Conservation (phyloP, 2,329 filamentous ascomycete species). For the Microcyclospora tardicrescens region DNA sequence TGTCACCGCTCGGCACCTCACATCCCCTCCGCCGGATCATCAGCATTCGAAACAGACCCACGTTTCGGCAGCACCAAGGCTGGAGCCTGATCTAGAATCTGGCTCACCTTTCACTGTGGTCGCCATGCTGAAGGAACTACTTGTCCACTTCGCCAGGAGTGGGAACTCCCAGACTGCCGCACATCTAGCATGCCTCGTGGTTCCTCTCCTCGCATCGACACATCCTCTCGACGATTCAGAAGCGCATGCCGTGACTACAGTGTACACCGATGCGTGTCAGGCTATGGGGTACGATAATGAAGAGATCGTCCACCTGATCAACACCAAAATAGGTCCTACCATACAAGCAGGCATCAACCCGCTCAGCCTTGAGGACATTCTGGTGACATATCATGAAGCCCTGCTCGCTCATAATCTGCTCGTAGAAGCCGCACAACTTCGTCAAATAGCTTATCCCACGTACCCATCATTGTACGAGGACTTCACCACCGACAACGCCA, state of each 20-base stretch:
- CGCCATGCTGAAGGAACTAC: constrained; percentile 29
- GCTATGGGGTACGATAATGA: constrained; percentile 25
- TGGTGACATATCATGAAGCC: constrained; percentile 45
- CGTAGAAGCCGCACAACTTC: constrained; percentile 43
- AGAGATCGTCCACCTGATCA: constrained; percentile 29
- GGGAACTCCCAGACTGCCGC: constrained; percentile 36
- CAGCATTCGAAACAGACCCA: too few relatives aligned
- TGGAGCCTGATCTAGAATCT: constrained; percentile 13
- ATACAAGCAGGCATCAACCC: constrained; percentile 34
- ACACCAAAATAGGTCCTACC: constrained; percentile 27
- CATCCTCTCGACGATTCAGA: constrained; percentile 21
- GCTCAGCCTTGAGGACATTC: constrained; percentile 42
- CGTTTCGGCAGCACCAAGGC: too few relatives aligned
- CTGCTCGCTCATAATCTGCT: constrained; percentile 35
- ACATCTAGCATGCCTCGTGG: constrained; percentile 33
- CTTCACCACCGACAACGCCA: constrained; percentile 39
- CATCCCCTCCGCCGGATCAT: too few relatives aligned
- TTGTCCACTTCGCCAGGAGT: constrained; percentile 26
- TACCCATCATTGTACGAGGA: constrained; percentile 47
- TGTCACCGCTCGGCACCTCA: too few relatives aligned
- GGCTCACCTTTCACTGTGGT: constrained; percentile 27
- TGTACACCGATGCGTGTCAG: constrained; percentile 28
- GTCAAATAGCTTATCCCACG: constrained; percentile 40
- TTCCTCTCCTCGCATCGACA: constrained; percentile 32
- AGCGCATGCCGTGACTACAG: constrained; percentile 23